Evolutionary conservation across 208 protist species (phyloP), one percentile per base, ranked within the genome.

Genomic region (Trypanosoma melophagium): DNA sequence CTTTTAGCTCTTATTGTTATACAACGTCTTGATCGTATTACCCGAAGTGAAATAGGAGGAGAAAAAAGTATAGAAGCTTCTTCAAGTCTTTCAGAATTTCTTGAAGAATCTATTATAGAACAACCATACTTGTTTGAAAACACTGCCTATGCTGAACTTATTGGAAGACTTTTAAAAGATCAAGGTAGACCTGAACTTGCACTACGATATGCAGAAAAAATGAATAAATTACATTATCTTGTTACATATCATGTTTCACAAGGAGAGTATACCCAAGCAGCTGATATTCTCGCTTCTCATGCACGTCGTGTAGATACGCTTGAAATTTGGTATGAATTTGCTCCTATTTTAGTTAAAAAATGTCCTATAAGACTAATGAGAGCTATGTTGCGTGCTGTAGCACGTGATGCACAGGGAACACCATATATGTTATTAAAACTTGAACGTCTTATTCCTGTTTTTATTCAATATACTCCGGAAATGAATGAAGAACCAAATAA

Each of bases 251-350:
- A 88, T 56, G 53, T 91, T 9, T 73, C 67, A 0, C 66, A 84
- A 24, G 65, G 66, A 7, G 31, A 74, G 25, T 85, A 84, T 66
- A 68, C 61, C 4, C 24, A 79, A 54, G 88, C 85, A 16, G 72
- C 78, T 10, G 76, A 84, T 60, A 59, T 82, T 59, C 81, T 94
- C 40, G 41, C 75, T 17, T 66, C 60, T 50, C 56, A 80, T 66
- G 79, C 75, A 57, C 67, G 79, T 28, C 74, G 56, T 13, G 44
- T 60, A 0, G 76, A 79, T 13, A 68, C 75, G 13, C 72, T 76
- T 51, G 80, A 80, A 41, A 50, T 93, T 21, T 98, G 89, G 85
- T 99, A 98, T 72, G 87, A 95, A 52, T 97, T 95, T 72, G 77
- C 85, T 9, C 93, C 96, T 1, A 56, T 87, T 22, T 71, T 99